phyloP scores from a whole-genome alignment of 2,329 filamentous ascomycete genomes.

The Phialocephala sp. region DNA sequence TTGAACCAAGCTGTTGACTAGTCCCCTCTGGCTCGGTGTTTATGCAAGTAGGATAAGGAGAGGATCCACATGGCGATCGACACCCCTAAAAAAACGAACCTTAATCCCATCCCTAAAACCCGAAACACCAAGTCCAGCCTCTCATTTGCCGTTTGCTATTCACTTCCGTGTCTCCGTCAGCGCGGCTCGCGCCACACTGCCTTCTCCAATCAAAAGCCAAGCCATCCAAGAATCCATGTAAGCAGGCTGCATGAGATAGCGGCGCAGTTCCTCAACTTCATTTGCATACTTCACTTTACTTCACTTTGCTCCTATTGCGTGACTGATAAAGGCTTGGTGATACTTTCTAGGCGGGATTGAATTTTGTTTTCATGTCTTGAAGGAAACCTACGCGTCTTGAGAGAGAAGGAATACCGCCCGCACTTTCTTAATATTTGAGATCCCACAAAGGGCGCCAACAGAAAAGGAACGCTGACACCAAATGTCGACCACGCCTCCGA shows the following conservation, averaged over 20 bases:
- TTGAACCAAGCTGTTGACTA: not conserved
- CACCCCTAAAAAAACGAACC: not conserved
- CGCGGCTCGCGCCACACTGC: not conserved
- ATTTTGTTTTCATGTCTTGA: not conserved
- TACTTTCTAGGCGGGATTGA: not conserved
- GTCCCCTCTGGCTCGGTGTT: not conserved
- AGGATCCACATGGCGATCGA: not conserved
- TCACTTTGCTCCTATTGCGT: not conserved
- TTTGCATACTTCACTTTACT: not conserved
- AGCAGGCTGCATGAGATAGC: slow-evolving; percentile 20
- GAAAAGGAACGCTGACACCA: slow-evolving; percentile 25
- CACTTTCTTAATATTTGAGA: not conserved
- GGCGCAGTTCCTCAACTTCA: not conserved
- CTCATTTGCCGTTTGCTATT: not conserved
- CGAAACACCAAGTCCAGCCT: not conserved
- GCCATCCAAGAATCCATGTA: slow-evolving; percentile 24
- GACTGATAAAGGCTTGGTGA: not conserved
- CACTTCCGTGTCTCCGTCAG: not conserved
- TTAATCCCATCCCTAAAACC: not conserved
- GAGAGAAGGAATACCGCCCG: not conserved
- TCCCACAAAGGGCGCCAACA: not conserved
- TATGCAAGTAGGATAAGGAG: not conserved
- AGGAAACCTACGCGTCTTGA: not conserved
- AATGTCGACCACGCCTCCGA: slow-evolving; percentile 23
- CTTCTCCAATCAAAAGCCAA: slow-evolving; percentile 20